phyloP scores from a whole-genome alignment of 345 rosid species.

The Eucalyptus leucophloia region DNA sequence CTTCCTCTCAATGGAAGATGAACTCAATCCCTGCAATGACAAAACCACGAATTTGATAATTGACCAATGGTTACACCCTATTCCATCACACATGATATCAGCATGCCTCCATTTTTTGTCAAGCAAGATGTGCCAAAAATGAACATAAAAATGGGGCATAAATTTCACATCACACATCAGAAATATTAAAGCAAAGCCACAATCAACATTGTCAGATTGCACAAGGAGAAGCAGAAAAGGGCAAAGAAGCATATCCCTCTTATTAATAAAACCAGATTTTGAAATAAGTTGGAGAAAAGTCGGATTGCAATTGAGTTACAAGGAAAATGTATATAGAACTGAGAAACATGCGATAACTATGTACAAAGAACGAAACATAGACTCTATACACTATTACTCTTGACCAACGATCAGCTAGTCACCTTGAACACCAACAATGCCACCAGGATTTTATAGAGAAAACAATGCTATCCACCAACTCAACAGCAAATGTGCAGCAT shows the following conservation, averaged over 20 bases:
- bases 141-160: neutral
- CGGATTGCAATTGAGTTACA: neutral
- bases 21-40: neutral
- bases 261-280: neutral
- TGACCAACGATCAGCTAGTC: neutral
- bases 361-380: neutral
- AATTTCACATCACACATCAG: neutral
- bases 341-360: neutral
- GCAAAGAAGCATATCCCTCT: neutral
- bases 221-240: neutral
- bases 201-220: neutral
- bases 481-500: neutral
- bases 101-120: neutral
- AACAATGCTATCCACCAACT: neutral
- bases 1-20: neutral
- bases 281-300: neutral
- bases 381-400: neutral
- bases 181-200: neutral
- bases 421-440: neutral
- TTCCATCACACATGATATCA: neutral
- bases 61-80: neutral
- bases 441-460: neutral
- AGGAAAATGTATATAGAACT: neutral
- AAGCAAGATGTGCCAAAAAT: neutral
- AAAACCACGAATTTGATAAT: neutral